Evolutionary conservation across 345 rosid species (phyloP), one percentile per base, ranked within the genome.

Genomic region (Clausena lansium): DNA sequence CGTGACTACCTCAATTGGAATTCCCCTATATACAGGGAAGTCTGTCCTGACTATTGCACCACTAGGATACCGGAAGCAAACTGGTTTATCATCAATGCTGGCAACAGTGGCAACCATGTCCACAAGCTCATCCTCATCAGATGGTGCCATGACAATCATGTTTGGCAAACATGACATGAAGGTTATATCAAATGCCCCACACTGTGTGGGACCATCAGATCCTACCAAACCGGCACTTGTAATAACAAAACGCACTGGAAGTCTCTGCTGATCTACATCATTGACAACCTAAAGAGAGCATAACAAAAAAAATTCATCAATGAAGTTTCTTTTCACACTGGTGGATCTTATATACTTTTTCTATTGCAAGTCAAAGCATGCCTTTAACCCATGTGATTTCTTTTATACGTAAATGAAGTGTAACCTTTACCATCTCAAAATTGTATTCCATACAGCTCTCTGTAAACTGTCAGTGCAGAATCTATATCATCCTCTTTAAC

Each of bases 61-160:
- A 82, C 94, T 90, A 0, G 98, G 99, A 80, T 88, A 95, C 32
- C 99, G 91, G 80, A 95, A 92, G 87, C 99, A 93, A 83, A 91
- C 85, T 0, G 98, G 99, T 6, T 82, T 90, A 86, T 93, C 98
- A 83, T 91, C 79, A 64, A 90, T 76, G 38, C 72, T 55, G 80
- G 84, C 91, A 52, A 98, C 98, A 76, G 97, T 95, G 47, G 97
- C 92, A 79, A 95, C 95, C 99, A 95, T 95, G 84, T 89, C 82
- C 38, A 89, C 89, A 70, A 95, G 90, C 89, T 92, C 96, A 75
- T 91, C 91, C 85, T 93, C 99, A 39, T 93, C 84, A 1, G 98
- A 88, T 71, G 99, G 97, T 41, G 99, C 99, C 99, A 95, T 93
- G 73, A 93, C 91, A 79, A 95, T 86, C 98, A 95, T 95, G 86